These are phyloP conservation scores for Leishmania arabica DNA, from an alignment of 208 protist species.

Conservation along the genomic window DNA sequence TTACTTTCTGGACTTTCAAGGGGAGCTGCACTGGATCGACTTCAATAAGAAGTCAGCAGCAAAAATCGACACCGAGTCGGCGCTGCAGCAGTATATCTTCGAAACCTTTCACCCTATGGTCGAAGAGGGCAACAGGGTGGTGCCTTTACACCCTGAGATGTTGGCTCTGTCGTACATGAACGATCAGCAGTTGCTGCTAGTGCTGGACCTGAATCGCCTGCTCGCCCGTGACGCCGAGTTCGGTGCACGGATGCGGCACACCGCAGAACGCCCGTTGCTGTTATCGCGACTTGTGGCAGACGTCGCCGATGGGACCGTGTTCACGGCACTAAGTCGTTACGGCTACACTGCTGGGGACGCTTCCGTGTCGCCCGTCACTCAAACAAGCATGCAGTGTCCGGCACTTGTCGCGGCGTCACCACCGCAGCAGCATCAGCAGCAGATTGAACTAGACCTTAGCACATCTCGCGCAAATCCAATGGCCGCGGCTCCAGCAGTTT, in stretches of 20 bases:
- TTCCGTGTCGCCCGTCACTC: not conserved
- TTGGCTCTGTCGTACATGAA: constrained; percentile 33
- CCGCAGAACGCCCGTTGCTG: constrained; percentile 49
- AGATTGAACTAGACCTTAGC: constrained; percentile 17
- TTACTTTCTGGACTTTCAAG: constrained; percentile 59
- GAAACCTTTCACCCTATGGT: constrained; percentile 25
- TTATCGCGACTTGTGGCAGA: constrained; percentile 35
- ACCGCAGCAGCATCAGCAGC: constrained; percentile 12
- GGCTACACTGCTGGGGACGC: constrained; percentile 14
- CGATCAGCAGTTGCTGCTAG: constrained; percentile 23
- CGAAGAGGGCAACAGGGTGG: constrained; percentile 18
- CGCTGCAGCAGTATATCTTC: constrained; percentile 32
- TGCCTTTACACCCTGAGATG: constrained; percentile 18
- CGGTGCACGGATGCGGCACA: constrained; percentile 48
- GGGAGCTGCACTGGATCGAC: constrained; percentile 36
- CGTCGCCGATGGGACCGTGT: constrained; percentile 13
- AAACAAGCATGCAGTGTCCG: not conserved
- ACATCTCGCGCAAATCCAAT: constrained; percentile 21
- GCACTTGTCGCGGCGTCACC: not conserved
- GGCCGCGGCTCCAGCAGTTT: not conserved
- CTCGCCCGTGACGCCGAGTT: constrained; percentile 49
- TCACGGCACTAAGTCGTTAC: constrained; percentile 24
- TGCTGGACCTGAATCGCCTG: constrained; percentile 62
- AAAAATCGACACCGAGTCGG: constrained; percentile 13
- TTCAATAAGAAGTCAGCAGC: constrained; percentile 30